Evolutionary conservation across 306 rosid species (phyloP), one percentile per base, ranked within the genome.

Genomic region (Astragalus membranaceus): DNA sequence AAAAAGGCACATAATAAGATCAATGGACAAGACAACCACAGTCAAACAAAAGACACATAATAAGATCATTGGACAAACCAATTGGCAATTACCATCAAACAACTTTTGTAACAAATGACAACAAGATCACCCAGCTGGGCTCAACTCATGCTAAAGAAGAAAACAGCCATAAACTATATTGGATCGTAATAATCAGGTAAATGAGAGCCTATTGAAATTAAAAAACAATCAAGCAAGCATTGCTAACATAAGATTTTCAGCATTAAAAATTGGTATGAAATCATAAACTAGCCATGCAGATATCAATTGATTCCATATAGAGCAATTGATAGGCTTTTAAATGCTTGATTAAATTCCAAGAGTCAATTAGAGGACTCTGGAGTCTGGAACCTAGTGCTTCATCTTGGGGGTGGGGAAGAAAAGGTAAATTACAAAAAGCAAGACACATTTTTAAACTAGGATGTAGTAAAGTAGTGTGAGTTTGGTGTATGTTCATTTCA

Each of bases 1-100:
- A 56, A 70, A 70, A 74, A 62, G 66, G 66, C 55, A 49, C 7
- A 1, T 12, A 68, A 69, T 53, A 73, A 60, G n/a, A 70, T 68
- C 66, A 52, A 15, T 33, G 61, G 43, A 74, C 63, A 64, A 78
- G 46, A 69, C 10, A 74, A 10, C 75, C 43, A 35, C 75, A 26
- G 63, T 41, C 69, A 53, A 35, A 67, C 54, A 59, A 50, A 64
- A 20, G 14, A 60, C 32, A n/a, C 3, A 26, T 26, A 26, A 26
- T 26, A 26, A 26, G 4, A 1, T 26, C 30, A 26, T 26, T 26
- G 30, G 30, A 3, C 30, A 26, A 26, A 26, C 30, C 2, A 26
- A 20, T 20, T 20, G 23, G 23, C 23, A 20, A 26, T 26, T 26
- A 26, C 30, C 30, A 26, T 26, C 30, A 26, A 26, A 26, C 30